phyloP scores from a whole-genome alignment of 1,139 yeast species.

The Hyphopichia wangnamkhiaoensis region DNA sequence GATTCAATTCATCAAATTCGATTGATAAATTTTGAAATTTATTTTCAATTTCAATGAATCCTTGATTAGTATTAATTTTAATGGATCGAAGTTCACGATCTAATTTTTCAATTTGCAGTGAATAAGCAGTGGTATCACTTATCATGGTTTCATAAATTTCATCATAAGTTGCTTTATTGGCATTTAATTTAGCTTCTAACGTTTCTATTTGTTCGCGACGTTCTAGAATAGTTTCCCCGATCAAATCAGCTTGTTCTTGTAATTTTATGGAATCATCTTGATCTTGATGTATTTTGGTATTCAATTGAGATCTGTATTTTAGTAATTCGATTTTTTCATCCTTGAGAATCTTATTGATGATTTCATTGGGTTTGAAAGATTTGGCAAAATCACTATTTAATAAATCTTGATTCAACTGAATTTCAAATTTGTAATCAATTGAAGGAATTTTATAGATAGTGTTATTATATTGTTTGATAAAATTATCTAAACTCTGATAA shows the following conservation, averaged over 20 bases:
- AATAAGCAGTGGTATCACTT: slow-evolving; percentile 53
- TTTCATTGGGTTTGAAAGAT: slow-evolving; percentile 28
- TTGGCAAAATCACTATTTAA: slow-evolving; percentile 20
- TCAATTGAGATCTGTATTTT: slow-evolving; percentile 49
- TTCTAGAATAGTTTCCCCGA: slow-evolving; percentile 55
- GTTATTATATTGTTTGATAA: slow-evolving; percentile 57
- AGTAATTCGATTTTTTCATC: slow-evolving; percentile 43
- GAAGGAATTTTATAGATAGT: slow-evolving; percentile 48
- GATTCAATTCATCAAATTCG: slow-evolving; percentile 54
- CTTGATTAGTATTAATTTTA: slow-evolving; percentile 55
- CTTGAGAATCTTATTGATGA: slow-evolving; percentile 36
- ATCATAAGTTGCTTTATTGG: slow-evolving; percentile 56
- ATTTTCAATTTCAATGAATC: slow-evolving; percentile 56
- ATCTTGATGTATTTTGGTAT: slow-evolving; percentile 47
- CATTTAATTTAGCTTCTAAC: slow-evolving; percentile 56
- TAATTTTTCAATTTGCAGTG: slow-evolving; percentile 65
- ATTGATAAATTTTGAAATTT: slow-evolving; percentile 55
- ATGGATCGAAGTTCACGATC: slow-evolving; percentile 62
- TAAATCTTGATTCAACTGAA: slow-evolving; percentile 29
- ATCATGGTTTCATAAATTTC: slow-evolving; percentile 59
- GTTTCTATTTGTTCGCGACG: slow-evolving; percentile 61
- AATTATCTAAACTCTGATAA: slow-evolving; percentile 51
- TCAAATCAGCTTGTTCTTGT: slow-evolving; percentile 61
- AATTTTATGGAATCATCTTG: slow-evolving; percentile 61
- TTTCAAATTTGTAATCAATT: slow-evolving; percentile 27